Evolutionary conservation across 2,329 filamentous ascomycete species (phyloP).

Genomic region (Talaromyces sp.): DNA sequence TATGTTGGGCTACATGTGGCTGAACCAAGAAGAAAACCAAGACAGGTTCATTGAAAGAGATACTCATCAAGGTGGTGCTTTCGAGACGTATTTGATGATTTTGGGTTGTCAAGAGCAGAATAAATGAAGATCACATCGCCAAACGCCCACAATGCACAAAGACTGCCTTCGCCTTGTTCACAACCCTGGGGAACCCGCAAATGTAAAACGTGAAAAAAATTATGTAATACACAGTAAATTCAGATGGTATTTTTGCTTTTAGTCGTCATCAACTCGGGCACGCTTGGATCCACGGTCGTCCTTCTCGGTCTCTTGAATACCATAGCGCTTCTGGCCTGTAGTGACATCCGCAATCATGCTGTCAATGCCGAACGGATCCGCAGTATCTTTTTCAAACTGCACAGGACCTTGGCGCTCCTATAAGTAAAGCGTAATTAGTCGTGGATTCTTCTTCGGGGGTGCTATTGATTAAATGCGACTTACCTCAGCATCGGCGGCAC

Average conservation of each 20-base stretch:
- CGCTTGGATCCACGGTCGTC: constrained; percentile 61
- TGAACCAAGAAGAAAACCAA: too few species aligned
- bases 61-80: too few species aligned
- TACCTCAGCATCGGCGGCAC: constrained; percentile 76
- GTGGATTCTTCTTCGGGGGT: too few species aligned
- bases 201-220: constrained; percentile 11
- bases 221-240: constrained; percentile 14
- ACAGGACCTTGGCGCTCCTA: constrained; percentile 85
- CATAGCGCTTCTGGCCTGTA: constrained; percentile 51
- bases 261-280: constrained; percentile 75
- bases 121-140: constrained; percentile 18
- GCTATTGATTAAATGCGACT: too few species aligned
- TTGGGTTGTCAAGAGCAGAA: background rate
- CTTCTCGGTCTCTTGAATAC: constrained; percentile 45
- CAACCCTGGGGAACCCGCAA: constrained; percentile 7
- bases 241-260: constrained; percentile 1
- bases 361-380: constrained; percentile 92
- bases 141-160: constrained; percentile 36
- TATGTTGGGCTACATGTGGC: too few species aligned
- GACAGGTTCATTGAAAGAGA: too few species aligned
- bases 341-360: constrained; percentile 83
- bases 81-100: background rate
- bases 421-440: background rate
- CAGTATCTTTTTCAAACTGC: constrained; percentile 87
- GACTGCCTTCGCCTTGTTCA: constrained; percentile 8